Evolutionary conservation across 2,329 filamentous ascomycete species (phyloP).

Genomic region (Bipolaris victoriae): DNA sequence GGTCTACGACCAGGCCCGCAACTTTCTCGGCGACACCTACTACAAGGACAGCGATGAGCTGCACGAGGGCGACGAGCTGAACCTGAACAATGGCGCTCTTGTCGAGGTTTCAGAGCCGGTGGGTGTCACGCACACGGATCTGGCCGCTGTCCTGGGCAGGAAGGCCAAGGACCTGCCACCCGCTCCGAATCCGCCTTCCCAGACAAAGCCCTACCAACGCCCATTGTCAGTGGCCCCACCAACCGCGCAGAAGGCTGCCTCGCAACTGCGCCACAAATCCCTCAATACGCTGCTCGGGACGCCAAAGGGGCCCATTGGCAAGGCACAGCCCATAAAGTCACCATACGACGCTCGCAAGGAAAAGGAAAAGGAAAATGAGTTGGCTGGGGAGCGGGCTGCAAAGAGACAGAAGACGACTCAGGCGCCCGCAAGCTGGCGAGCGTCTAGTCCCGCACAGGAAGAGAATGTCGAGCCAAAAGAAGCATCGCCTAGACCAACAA

Average conservation of each 20-base stretch:
- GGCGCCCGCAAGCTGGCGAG: constrained; percentile 9
- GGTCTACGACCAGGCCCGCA: constrained; percentile 82
- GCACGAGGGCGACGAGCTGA: constrained; percentile 80
- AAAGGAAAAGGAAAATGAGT: constrained; percentile 37
- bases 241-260: constrained; percentile 19
- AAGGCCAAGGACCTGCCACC: constrained; percentile 55
- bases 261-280: constrained; percentile 62
- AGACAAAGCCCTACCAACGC: constrained; percentile 27
- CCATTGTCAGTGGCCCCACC: constrained; percentile 25
- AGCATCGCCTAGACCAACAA: constrained; percentile 29
- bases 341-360: constrained; percentile 65
- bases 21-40: constrained; percentile 84
- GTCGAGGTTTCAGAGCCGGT: constrained; percentile 80
- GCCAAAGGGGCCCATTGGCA: constrained; percentile 67
- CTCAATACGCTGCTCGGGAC: constrained; percentile 70
- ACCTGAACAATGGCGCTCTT: constrained; percentile 76
- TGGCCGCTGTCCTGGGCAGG: constrained; percentile 77
- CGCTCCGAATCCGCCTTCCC: constrained; percentile 24
- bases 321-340: constrained; percentile 65
- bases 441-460: constrained; percentile 25
- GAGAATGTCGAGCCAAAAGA: constrained; percentile 20
- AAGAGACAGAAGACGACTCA: constrained; percentile 49
- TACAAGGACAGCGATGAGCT: constrained; percentile 74
- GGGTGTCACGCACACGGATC: constrained; percentile 76
- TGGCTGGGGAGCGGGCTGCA: constrained; percentile 41